Evolutionary conservation across 371 early-diverging fungal species (phyloP).

Genomic region (Mucor irregularis): DNA sequence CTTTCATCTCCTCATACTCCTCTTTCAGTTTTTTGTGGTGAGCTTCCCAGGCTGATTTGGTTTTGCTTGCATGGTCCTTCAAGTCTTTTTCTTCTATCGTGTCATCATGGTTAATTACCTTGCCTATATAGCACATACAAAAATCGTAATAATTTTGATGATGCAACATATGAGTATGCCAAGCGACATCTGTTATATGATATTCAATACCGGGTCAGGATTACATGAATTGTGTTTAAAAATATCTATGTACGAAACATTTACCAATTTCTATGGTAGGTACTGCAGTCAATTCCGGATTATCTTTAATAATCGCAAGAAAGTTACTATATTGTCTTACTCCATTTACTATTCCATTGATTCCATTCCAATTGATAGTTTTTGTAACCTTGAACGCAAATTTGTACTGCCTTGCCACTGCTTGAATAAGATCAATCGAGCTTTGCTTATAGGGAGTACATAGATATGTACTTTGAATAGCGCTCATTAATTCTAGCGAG

Average conservation of each 20-base stretch:
- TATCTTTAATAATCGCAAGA: neutral
- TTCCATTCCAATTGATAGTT: conserved; percentile 1
- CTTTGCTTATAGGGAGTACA: conserved; percentile 13
- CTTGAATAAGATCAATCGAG: conserved; percentile 12
- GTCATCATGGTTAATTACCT: conserved; percentile 13
- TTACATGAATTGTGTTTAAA: neutral
- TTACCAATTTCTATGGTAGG: conserved; percentile 11
- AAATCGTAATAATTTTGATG: conserved; percentile 1
- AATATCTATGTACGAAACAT: neutral
- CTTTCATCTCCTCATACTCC: neutral
- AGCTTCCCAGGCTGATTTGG: neutral
- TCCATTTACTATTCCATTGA: neutral
- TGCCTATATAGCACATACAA: neutral
- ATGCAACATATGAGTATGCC: conserved; percentile 20
- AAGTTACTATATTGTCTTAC: conserved; percentile 4
- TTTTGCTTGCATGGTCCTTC: neutral
- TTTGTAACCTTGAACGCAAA: conserved; percentile 11
- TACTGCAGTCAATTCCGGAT: conserved; percentile 1
- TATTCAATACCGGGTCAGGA: no score
- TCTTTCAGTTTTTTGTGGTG: no score
- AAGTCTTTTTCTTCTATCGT: conserved; percentile 3
- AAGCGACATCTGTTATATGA: conserved; percentile 11
- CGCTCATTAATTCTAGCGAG: conserved; percentile 4
- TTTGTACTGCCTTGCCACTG: conserved; percentile 18
- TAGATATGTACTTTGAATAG: conserved; percentile 11